These are phyloP conservation scores for Hypoxylon rickii DNA, from an alignment of 495 filamentous ascomycete species.

Conservation along the genomic window DNA sequence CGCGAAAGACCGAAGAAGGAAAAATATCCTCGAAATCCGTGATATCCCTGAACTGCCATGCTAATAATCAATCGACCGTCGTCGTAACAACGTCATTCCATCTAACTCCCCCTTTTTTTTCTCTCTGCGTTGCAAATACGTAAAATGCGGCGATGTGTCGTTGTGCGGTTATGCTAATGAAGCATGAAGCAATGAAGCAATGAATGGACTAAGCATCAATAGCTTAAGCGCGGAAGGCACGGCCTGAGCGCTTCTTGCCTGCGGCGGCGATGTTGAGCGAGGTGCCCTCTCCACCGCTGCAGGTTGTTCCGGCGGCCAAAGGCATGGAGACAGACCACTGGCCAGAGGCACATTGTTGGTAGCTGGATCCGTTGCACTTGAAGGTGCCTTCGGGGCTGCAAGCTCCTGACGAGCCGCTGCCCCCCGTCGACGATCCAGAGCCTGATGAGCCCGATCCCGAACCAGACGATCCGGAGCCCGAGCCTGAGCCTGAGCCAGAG, in stretches of 20 bases:
- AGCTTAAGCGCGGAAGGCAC: constrained; percentile 36
- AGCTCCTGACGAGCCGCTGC: constrained; percentile 34
- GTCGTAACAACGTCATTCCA: neutral
- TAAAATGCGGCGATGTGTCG: neutral
- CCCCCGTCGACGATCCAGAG: no score
- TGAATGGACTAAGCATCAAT: neutral
- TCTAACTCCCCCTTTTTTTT: neutral
- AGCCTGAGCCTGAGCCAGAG: constrained; percentile 17
- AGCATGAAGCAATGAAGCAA: no score
- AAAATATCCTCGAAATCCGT: neutral
- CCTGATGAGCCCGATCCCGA: constrained; percentile 29
- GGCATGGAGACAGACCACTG: constrained; percentile 45
- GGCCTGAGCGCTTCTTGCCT: constrained; percentile 29
- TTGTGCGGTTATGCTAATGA: no score
- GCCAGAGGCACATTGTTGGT: constrained; percentile 51
- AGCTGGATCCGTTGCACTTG: constrained; percentile 50
- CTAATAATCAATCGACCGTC: neutral
- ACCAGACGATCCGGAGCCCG: constrained; percentile 14
- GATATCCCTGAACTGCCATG: neutral
- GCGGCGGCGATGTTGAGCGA: constrained; percentile 38
- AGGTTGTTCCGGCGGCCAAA: constrained; percentile 45
- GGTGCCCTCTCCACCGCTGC: constrained; percentile 40
- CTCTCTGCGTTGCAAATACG: no score
- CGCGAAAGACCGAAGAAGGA: neutral
- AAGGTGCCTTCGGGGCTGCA: constrained; percentile 50